These are phyloP conservation scores for Pythium coloratum DNA, from an alignment of 352 stramenopile species.

Conservation along the genomic window DNA sequence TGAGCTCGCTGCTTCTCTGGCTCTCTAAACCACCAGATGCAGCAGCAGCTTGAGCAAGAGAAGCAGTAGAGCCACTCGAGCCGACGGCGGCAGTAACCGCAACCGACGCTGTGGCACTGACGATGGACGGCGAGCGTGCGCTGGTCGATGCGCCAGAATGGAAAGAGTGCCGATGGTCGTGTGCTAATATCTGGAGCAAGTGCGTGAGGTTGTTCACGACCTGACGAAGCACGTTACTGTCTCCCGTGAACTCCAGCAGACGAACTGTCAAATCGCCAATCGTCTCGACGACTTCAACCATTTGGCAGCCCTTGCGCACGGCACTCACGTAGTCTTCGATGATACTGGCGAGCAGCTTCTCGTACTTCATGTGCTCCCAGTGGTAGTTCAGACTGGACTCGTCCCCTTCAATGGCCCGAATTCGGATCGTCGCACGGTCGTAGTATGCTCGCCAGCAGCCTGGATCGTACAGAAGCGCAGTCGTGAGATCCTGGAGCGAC, in stretches of 20 bases:
- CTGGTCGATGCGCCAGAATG: conserved; percentile 2
- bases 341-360: conserved; percentile 55
- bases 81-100: conserved; percentile 4
- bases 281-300: conserved; percentile 75
- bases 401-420: conserved; percentile 64
- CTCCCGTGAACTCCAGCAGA: conserved; percentile 65
- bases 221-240: conserved; percentile 57
- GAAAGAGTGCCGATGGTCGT: conserved; percentile 39
- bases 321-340: conserved; percentile 79
- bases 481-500: conserved; percentile 66
- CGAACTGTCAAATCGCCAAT: conserved; percentile 68
- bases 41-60: not conserved
- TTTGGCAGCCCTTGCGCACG: conserved; percentile 64
- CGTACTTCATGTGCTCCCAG: conserved; percentile 69
- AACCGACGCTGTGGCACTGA: conserved; percentile 12
- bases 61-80: not conserved
- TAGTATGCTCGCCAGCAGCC: conserved; percentile 81
- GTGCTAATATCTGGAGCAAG: conserved; percentile 50
- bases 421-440: conserved; percentile 66
- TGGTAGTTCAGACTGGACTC: conserved; percentile 63
- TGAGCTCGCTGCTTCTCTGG: conserved; percentile 14
- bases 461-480: conserved; percentile 54
- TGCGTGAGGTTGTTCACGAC: conserved; percentile 65
- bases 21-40: conserved; percentile 8
- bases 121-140: conserved; percentile 13